These are phyloP conservation scores for Leptomonas pyrrhocoris DNA, from an alignment of 208 protist genomes.

Conservation along the genomic window DNA sequence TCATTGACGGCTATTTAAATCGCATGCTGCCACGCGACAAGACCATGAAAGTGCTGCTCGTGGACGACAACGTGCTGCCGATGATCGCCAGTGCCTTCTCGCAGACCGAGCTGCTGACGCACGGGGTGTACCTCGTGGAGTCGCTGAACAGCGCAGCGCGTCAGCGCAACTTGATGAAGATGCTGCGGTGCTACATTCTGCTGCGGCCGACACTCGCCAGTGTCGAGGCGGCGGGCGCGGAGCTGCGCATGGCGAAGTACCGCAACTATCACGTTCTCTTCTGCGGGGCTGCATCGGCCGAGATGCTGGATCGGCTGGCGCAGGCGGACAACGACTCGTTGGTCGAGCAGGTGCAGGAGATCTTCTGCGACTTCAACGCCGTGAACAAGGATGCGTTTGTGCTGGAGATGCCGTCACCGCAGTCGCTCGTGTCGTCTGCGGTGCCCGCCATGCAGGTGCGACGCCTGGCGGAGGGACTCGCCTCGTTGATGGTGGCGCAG, in stretches of 20 bases:
- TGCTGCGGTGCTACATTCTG: constrained; percentile 93
- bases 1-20: constrained; percentile 70
- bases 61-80: constrained; percentile 93
- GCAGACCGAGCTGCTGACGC: constrained; percentile 94
- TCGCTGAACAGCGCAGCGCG: constrained; percentile 60
- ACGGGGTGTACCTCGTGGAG: constrained; percentile 97
- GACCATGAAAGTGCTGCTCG: constrained; percentile 95
- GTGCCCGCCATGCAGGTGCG: constrained; percentile 38
- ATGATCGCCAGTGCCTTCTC: constrained; percentile 95
- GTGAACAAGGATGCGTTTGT: constrained; percentile 89
- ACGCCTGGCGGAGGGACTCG: constrained; percentile 72
- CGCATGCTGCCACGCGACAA: constrained; percentile 66
- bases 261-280: constrained; percentile 89
- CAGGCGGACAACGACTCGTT: constrained; percentile 92
- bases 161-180: constrained; percentile 89
- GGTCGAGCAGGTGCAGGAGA: constrained; percentile 94
- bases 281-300: constrained; percentile 78
- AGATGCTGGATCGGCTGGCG: constrained; percentile 92
- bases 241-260: constrained; percentile 92
- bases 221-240: constrained; percentile 77
- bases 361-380: constrained; percentile 95
- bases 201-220: constrained; percentile 92
- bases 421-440: constrained; percentile 42
- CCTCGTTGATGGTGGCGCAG: constrained; percentile 79
- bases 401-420: constrained; percentile 50